Base-by-base conservation (phyloP, 2,329 filamentous ascomycete species). In the Sarocladiaceae sp. region DNA sequence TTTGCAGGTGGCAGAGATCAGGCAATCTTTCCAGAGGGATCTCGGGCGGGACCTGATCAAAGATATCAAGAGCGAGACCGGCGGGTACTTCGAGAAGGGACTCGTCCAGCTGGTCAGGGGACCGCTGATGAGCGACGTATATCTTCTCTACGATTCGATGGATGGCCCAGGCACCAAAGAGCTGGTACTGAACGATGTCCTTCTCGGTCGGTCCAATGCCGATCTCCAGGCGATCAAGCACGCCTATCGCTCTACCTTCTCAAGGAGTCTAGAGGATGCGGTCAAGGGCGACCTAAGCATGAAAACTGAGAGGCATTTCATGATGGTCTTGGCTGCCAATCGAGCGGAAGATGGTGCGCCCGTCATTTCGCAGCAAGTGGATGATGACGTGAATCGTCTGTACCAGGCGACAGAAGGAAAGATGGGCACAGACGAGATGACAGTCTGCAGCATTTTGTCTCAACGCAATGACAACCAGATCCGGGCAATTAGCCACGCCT, bases 81-180 rank as follows among this genome's bases (percentile, higher is more conserved):
- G 80, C 47, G 76, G 83, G 18, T 83, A 85, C 63, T 83, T 95
- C 56, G 76, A 83, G 50, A 76, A 78, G n/a, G 85, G 80, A 1
- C 70, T 96, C 3, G 70, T 90, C 6, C 81, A 85, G 13, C 71
- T 95, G 29, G 76, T 83, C 3, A 79, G 86, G 2, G 93, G 93
- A 0, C 93, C 91, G 0, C 71, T 96, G 9, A 68, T 80, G 40
- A 75, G 88, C 50, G 91, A 97, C 60, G 83, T 84, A 3, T 71
- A 82, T 56, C 75, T 80, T 44, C 67, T 93, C 7, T 72, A 82
- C 56, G 73, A 83, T 2, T 83, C 88, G 1, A 81, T 95, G 68
- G 72, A 80, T 40, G 89, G 91, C 0, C 60, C 80, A 1, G 93
- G 93, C 6, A 97, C 91, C 1, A 95, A 95, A 55, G 91, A 97